Conservation (phyloP, 139 green algal genomes). For the Picochlorum sp. region DNA sequence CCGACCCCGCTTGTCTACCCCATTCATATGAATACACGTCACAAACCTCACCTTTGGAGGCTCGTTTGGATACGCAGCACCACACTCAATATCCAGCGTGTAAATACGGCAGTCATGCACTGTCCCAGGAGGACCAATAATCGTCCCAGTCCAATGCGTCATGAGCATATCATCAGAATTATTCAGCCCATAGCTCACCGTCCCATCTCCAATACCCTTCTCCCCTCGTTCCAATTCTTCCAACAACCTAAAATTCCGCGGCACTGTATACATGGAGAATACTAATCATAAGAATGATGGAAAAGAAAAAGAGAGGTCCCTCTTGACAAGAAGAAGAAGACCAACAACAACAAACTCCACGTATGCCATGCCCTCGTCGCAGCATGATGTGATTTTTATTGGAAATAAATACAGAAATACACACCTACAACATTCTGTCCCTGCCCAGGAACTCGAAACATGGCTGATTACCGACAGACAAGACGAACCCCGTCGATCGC, state of each 20-base stretch:
- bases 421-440: neutral
- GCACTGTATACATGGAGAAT: slow-evolving; percentile 45
- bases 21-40: slow-evolving; percentile 42
- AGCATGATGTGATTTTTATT: neutral
- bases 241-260: slow-evolving; percentile 92
- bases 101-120: slow-evolving; percentile 91
- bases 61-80: slow-evolving; percentile 70
- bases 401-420: neutral
- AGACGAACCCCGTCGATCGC: no score
- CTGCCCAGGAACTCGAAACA: neutral
- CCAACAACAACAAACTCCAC: neutral
- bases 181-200: slow-evolving; percentile 93
- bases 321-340: no score
- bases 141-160: slow-evolving; percentile 92
- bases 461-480: neutral
- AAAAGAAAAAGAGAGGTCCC: no score
- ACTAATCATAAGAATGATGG: no score
- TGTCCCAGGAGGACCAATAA: slow-evolving; percentile 85
- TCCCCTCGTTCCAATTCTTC: slow-evolving; percentile 92
- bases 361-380: neutral
- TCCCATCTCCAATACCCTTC: slow-evolving; percentile 91
- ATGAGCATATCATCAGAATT: slow-evolving; percentile 82
- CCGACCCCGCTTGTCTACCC: slow-evolving; percentile 30
- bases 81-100: slow-evolving; percentile 76
- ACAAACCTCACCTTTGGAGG: slow-evolving; percentile 43